Base-by-base conservation (phyloP, 768 basidiomycete genomes). In the Coprinopsis sp. region DNA sequence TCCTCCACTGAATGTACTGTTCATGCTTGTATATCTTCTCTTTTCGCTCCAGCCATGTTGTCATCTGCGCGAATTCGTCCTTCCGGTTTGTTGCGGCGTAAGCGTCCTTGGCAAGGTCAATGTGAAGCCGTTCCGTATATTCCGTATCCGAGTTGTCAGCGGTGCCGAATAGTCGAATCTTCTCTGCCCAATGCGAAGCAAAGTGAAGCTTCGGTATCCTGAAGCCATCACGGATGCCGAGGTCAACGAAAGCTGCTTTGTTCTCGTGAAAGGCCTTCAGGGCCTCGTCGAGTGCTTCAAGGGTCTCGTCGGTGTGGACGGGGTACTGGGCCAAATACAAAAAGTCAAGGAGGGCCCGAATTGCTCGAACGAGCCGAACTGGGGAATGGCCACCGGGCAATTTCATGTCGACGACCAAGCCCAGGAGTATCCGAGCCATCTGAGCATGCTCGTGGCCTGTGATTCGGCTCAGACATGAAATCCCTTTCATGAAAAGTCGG, bases 401-500 rank as follows among this genome's bases (percentile, higher is more conserved):
- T n/a, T n/a, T n/a, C n/a, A n/a, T n/a, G n/a, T n/a, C n/a, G n/a
- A n/a, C n/a, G n/a, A n/a, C n/a, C 1, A 65, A 25, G 1, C 60
- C 61, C 2, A 67, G 18, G 41, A 70, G 67, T 3, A 67, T 58
- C 29, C 60, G 60, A 44, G 67, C 57, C 62, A 72, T 68, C 0
- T 60, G 54, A 37, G 71, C 69, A 44, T 68, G 60, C 52, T 78
- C 71, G 0, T 53, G 62, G 1, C 73, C 74, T 0, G 72, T 73
- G 69, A 68, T 71, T 45, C 74, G 71, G 6, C 66, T 59, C 0
- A 70, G 53, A 0, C 51, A 24, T 1, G 66, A 70, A n/a, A 78
- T 72, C 0, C 74, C 73, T 6, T 66, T 67, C 27, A 60, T 62
- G 61, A 77, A 75, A 36, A 70, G 65, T 0, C 67, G 65, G 1